phyloP scores from a whole-genome alignment of 164 flowering plant genomes.

The Hamamelis virginiana region DNA sequence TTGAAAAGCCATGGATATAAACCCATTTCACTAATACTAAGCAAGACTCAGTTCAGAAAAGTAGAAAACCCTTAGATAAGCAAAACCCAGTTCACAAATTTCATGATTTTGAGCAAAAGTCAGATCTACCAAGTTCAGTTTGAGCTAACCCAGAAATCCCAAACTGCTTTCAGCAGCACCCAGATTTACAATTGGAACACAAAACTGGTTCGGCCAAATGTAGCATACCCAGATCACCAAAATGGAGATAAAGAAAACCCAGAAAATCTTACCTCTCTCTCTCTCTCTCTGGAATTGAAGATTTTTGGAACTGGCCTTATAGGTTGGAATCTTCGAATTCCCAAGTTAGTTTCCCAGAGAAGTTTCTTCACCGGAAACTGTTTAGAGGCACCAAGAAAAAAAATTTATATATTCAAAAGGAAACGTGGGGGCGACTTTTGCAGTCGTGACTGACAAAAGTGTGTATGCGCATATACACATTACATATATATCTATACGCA shows the following conservation, averaged over 20 bases:
- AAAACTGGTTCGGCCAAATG: background rate
- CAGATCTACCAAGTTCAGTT: background rate
- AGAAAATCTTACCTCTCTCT: conserved; percentile 4
- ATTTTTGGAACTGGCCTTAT: background rate
- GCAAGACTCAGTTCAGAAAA: conserved; percentile 4
- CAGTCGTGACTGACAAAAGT: too few relatives aligned
- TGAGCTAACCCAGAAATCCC: conserved; percentile 1
- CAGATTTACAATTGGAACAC: background rate
- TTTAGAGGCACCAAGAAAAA: background rate
- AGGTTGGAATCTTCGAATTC: conserved; percentile 4
- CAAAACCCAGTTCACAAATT: conserved; percentile 11
- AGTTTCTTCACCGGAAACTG: background rate
- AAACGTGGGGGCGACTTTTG: conserved; percentile 31
- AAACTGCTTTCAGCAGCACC: background rate
- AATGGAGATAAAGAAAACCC: background rate
- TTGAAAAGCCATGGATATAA: background rate
- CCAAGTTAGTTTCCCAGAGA: background rate
- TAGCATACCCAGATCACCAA: conserved; percentile 14
- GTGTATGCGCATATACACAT: background rate
- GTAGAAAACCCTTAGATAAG: background rate
- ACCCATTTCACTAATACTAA: background rate
- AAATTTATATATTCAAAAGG: conserved; percentile 3
- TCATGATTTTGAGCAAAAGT: conserved; percentile 1
- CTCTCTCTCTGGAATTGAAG: background rate
- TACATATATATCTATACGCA: background rate